Base-by-base conservation (phyloP, 345 rosid genomes). In the Cochlearia excelsa region DNA sequence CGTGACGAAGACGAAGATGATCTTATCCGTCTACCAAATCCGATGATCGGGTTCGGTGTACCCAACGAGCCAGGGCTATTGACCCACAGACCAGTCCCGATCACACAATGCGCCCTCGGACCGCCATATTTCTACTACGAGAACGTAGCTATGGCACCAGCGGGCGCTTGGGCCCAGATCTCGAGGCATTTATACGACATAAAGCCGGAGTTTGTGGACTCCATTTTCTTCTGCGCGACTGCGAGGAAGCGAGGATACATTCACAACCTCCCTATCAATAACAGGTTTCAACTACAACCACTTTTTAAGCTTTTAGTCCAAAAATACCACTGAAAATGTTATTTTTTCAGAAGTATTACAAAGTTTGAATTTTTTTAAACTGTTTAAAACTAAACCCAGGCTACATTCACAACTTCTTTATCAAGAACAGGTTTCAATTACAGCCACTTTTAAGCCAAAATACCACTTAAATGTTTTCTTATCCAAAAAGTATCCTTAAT, bases 181-280 rank as follows among this genome's bases (percentile, higher is more conserved):
- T 67, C 76, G 0, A 53, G 62, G 2, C 42, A 37, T 23, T 33
- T 77, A 10, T 67, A 63, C 7, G 74, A 60, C 0, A 37, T 70
- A n/a, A 46, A 28, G 30, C 76, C 66, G 0, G 76, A 74, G 8
- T 77, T 77, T 26, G 69, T 70, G 4, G 81, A 77, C 44, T 77
- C 71, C 0, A 1, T 0, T 0, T 43, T 49, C 16, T 66, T 66
- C 0, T 66, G 44, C 31, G 63, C 49, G 30, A 62, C 71, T 44
- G 63, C 65, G 3, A 63, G 76, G 7, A 74, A 77, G 10, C 44
- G 76, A 26, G 77, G 80, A 4, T 73, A 77, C n/a, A 38, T 77
- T 1, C 80, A 77, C 28, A 73, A 77, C 48, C 77, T 76, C 8
- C 77, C 80, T 2, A 72, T 76, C 38, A 48, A 44, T 1, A 51